These are phyloP conservation scores for Moesziomyces sp. DNA, from an alignment of 1,284 basidiomycete genomes.

Conservation along the genomic window DNA sequence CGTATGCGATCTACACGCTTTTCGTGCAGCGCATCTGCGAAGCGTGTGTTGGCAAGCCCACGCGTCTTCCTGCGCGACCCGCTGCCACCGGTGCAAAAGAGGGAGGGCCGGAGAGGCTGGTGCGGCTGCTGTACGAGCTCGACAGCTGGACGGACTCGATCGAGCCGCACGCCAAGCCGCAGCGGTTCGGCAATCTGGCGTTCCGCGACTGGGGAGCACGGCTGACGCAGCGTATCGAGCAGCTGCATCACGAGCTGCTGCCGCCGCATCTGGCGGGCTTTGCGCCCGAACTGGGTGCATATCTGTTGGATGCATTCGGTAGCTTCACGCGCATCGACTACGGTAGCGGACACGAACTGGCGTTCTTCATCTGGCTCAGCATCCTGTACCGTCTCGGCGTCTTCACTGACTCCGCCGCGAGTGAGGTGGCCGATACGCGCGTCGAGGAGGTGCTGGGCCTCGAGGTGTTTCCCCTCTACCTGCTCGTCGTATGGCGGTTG, in stretches of 20 bases:
- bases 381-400: constrained; percentile 51
- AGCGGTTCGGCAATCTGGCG: constrained; percentile 92
- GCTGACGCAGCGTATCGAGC: constrained; percentile 71
- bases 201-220: constrained; percentile 87
- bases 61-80: constrained; percentile 13
- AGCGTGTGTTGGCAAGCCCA: constrained; percentile 61
- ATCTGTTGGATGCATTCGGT: constrained; percentile 86
- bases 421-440: constrained; percentile 5
- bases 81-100: not conserved
- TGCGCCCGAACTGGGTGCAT: constrained; percentile 77
- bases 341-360: constrained; percentile 88
- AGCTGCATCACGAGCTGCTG: constrained; percentile 69
- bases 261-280: constrained; percentile 71
- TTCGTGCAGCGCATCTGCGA: constrained; percentile 64
- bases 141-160: constrained; percentile 84
- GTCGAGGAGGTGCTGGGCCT: constrained; percentile 67
- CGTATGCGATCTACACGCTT: constrained; percentile 55
- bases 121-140: constrained; percentile 77
- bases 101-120: constrained; percentile 68
- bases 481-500: constrained; percentile 82
- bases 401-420: constrained; percentile 16
- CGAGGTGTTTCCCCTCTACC: constrained; percentile 79
- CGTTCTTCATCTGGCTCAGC: constrained; percentile 62
- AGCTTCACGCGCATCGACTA: constrained; percentile 93
- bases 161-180: constrained; percentile 80